Evolutionary conservation across 75 land plant species (phyloP).

Genomic region (Sequoiadendron giganteum): DNA sequence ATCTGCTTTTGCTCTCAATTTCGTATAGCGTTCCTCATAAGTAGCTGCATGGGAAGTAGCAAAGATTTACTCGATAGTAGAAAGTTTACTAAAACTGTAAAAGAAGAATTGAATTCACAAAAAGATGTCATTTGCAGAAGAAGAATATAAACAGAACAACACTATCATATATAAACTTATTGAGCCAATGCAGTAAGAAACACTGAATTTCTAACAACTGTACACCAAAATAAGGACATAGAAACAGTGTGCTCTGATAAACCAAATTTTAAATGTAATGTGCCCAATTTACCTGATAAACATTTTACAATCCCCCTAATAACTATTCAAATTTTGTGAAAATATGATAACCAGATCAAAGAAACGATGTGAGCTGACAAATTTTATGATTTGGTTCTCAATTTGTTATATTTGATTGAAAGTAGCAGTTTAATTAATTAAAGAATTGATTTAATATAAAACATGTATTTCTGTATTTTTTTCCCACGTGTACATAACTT

Average conservation of each 20-base stretch:
- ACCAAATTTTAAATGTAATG: not conserved
- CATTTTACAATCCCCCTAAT: not conserved
- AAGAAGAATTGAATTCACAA: not conserved
- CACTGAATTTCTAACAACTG: not conserved
- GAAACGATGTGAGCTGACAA: not conserved
- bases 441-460: not conserved
- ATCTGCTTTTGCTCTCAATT: conserved; percentile 1
- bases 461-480: not conserved
- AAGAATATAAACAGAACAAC: not conserved
- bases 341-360: not conserved
- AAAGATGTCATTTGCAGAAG: not conserved
- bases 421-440: not conserved
- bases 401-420: not conserved
- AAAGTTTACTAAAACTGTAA: not conserved
- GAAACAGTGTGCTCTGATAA: not conserved
- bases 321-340: not conserved
- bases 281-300: not conserved
- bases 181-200: not conserved
- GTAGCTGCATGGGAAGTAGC: conserved; percentile 6
- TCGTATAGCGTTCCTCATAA: conserved; percentile 6
- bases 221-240: not conserved
- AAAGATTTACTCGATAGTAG: not conserved
- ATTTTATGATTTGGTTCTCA: not conserved
- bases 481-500: not conserved
- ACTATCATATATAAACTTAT: not conserved